Evolutionary conservation across 805 yeast genomes (phyloP).

Genomic region (Pichia eremophila): DNA sequence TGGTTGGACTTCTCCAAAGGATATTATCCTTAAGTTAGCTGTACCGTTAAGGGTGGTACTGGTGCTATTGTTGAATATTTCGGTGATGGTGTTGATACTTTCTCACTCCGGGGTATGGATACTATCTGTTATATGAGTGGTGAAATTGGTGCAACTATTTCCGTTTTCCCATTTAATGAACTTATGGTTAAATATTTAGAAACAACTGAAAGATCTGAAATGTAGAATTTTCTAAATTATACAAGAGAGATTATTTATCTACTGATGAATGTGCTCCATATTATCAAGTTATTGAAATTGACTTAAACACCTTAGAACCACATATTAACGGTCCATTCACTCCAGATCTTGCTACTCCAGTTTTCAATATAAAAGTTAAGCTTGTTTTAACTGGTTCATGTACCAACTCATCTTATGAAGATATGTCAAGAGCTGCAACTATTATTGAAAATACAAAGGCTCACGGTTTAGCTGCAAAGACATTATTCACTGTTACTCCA

Average conservation of each 20-base stretch:
- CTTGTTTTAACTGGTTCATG: constrained; percentile 98
- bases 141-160: constrained; percentile 98
- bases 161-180: constrained; percentile 82
- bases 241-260: constrained; percentile 43
- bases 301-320: constrained; percentile 82
- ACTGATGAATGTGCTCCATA: constrained; percentile 88
- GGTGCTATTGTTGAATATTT: constrained; percentile 94
- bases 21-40: constrained; percentile 86
- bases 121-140: constrained; percentile 99
- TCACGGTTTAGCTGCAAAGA: constrained; percentile 82
- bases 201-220: constrained; percentile 76
- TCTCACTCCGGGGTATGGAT: constrained; percentile 99
- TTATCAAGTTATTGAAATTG: constrained; percentile 86
- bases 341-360: constrained; percentile 92
- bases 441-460: constrained; percentile 78
- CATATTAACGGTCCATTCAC: constrained; percentile 97
- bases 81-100: constrained; percentile 83
- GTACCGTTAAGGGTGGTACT: constrained; percentile 98
- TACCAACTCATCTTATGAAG: constrained; percentile 97
- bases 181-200: constrained; percentile 48
- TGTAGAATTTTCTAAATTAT: constrained; percentile 58
- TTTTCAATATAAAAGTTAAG: constrained; percentile 73
- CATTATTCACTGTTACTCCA: constrained; percentile 92
- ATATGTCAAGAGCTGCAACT: constrained; percentile 93
- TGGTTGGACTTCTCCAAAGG: constrained; percentile 98